A percentile compares a stretch with the other conserved stretches of the same genome.
Conservation (phyloP, 768 basidiomycete genomes). For the Kwoniella botswanensis region DNA sequence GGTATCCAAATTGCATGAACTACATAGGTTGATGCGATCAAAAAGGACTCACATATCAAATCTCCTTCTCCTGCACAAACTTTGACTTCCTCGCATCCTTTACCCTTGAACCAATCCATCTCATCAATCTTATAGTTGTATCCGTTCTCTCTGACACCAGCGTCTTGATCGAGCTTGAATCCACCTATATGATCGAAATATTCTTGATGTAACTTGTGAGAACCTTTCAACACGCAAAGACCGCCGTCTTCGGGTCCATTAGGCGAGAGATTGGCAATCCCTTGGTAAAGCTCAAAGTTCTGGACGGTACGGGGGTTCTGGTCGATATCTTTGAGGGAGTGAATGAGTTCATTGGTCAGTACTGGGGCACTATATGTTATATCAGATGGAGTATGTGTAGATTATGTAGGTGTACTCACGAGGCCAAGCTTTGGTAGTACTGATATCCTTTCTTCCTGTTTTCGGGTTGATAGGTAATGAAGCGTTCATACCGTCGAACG, state of each 20-base stretch:
- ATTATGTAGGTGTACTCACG: conserved; percentile 26
- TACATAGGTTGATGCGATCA: not conserved
- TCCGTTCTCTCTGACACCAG: conserved; percentile 21
- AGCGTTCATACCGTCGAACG: conserved; percentile 37
- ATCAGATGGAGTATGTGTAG: conserved; percentile 7
- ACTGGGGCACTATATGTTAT: no score
- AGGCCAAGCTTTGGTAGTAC: conserved; percentile 28
- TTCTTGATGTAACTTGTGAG: conserved; percentile 32
- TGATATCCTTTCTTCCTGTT: conserved; percentile 19
- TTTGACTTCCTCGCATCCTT: conserved; percentile 51
- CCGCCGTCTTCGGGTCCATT: conserved; percentile 54
- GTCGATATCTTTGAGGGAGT: conserved; percentile 31
- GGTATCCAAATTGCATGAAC: not conserved
- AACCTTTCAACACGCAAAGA: conserved; percentile 52
- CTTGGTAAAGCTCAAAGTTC: conserved; percentile 36
- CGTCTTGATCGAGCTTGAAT: conserved; percentile 18
- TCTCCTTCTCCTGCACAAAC: conserved; percentile 49
- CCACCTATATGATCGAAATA: conserved; percentile 26
- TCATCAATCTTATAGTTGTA: conserved; percentile 38
- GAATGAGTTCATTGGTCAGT: not conserved
- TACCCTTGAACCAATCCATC: conserved; percentile 48
- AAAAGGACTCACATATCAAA: conserved; percentile 33
- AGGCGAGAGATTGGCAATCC: conserved; percentile 34
- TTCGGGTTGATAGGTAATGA: conserved; percentile 32
- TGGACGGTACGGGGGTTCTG: conserved; percentile 38